phyloP scores from a whole-genome alignment of 768 basidiomycete species.

The Paxillus rubicundulus region DNA sequence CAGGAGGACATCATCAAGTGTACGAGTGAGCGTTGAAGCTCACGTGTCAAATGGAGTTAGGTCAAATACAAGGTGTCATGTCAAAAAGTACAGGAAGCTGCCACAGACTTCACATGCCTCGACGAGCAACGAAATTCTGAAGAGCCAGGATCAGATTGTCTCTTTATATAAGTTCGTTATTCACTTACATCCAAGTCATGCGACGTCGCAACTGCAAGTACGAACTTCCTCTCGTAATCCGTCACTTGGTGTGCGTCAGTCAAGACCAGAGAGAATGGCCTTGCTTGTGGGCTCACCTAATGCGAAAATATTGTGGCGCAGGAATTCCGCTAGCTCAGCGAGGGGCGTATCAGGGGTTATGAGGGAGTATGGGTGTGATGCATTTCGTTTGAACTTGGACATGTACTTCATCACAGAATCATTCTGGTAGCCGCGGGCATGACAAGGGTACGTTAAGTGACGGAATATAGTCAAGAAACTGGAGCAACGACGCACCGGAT shows the following conservation, averaged over 20 bases:
- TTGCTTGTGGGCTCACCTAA: constrained; percentile 47
- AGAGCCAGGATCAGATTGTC: background rate
- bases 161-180: background rate
- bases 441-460: background rate
- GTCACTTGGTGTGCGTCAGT: constrained; percentile 57
- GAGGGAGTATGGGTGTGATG: constrained; percentile 66
- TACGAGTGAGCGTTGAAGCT: too few relatives aligned
- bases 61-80: background rate
- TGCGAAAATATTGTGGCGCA: constrained; percentile 70
- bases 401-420: constrained; percentile 72
- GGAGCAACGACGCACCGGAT: constrained; percentile 51
- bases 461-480: background rate
- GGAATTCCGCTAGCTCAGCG: constrained; percentile 77
- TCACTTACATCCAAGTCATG: constrained; percentile 60
- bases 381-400: constrained; percentile 68
- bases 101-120: constrained; percentile 19
- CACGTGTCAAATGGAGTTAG: background rate
- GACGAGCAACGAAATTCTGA: constrained; percentile 30
- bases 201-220: constrained; percentile 73
- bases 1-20: too few relatives aligned
- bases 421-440: constrained; percentile 38
- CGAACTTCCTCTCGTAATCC: constrained; percentile 77
- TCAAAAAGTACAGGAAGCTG: background rate
- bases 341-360: constrained; percentile 82
- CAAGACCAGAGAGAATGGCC: background rate